Percentiles rank a stretch among this genome's conserved stretches.
These are phyloP conservation scores for Globisporangium iwayamae DNA, from an alignment of 352 stramenopile genomes.

Conservation along the genomic window DNA sequence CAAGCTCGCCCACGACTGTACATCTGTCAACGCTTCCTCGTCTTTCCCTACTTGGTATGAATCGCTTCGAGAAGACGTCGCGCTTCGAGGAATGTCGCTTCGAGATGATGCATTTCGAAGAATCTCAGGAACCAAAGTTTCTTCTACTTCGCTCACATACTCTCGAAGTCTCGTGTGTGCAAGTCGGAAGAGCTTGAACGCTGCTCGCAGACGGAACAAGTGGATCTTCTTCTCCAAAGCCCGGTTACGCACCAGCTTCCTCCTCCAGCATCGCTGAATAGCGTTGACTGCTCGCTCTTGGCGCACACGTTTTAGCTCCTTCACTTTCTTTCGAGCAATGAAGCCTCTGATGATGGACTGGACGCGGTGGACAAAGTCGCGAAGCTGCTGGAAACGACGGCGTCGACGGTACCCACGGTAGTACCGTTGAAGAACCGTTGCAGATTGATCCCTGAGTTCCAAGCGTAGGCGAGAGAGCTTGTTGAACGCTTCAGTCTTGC, in stretches of 20 bases:
- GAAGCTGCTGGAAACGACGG: slow-evolving; percentile 32
- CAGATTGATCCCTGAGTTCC: slow-evolving; percentile 30
- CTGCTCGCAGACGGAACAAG: slow-evolving; percentile 27
- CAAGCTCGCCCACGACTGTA: slow-evolving; percentile 6
- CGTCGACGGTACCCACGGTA: slow-evolving; percentile 41
- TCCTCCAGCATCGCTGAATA: slow-evolving; percentile 29
- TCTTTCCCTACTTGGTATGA: background rate
- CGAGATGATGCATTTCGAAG: background rate
- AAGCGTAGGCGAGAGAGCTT: slow-evolving; percentile 45
- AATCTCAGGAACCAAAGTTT: background rate
- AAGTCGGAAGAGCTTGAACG: slow-evolving; percentile 31
- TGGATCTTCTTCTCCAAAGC: slow-evolving; percentile 23
- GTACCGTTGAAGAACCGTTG: slow-evolving; percentile 40
- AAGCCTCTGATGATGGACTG: slow-evolving; percentile 49
- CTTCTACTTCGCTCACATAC: slow-evolving; percentile 2
- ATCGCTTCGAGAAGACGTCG: background rate
- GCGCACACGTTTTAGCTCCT: slow-evolving; percentile 26
- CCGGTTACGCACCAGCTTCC: slow-evolving; percentile 19
- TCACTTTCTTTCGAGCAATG: slow-evolving; percentile 30
- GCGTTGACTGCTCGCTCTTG: slow-evolving; percentile 25
- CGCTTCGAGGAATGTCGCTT: background rate
- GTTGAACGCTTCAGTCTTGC: slow-evolving; percentile 55
- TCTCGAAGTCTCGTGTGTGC: slow-evolving; percentile 3
- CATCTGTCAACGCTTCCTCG: background rate
- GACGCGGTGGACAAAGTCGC: slow-evolving; percentile 28